Conservation (phyloP, 1,139 yeast species). For the Suhomyces bribrorum region DNA sequence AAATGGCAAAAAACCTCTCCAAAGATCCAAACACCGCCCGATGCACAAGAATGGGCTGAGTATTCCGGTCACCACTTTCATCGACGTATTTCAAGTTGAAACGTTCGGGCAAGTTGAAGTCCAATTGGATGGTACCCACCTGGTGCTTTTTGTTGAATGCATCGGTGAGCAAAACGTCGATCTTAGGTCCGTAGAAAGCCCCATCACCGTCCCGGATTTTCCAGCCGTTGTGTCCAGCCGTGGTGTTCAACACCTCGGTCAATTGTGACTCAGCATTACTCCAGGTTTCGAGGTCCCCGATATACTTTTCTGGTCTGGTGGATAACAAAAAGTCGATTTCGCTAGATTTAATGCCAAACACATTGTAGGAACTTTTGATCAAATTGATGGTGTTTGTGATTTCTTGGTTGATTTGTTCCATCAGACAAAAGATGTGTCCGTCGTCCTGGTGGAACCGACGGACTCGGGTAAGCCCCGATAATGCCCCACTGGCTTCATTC, state of each 20-base stretch:
- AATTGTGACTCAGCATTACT: constrained; percentile 76
- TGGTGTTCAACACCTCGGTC: constrained; percentile 59
- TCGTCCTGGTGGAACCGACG: constrained; percentile 98
- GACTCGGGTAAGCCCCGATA: constrained; percentile 91
- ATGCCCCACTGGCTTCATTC: constrained; percentile 93
- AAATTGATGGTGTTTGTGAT: constrained; percentile 73
- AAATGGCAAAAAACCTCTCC: constrained; percentile 87
- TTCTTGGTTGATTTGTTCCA: constrained; percentile 78
- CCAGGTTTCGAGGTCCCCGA: constrained; percentile 87
- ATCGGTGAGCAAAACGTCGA: constrained; percentile 84
- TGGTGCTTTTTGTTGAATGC: constrained; percentile 85
- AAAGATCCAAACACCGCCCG: constrained; percentile 94
- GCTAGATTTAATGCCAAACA: constrained; percentile 62
- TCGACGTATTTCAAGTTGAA: constrained; percentile 72
- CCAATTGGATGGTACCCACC: constrained; percentile 93
- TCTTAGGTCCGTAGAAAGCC: constrained; percentile 96
- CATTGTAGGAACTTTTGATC: constrained; percentile 73
- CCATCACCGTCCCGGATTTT: constrained; percentile 87
- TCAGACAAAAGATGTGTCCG: constrained; percentile 93
- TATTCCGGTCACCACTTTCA: constrained; percentile 46
- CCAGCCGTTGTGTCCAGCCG: constrained; percentile 64
- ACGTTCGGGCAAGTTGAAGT: constrained; percentile 88
- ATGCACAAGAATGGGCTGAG: constrained; percentile 88
- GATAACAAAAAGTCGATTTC: constrained; percentile 74
- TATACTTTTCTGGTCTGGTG: constrained; percentile 83